Evolutionary conservation across 306 rosid genomes (phyloP), one percentile per base, ranked within the genome.

Genomic region (Prosopis cineraria): DNA sequence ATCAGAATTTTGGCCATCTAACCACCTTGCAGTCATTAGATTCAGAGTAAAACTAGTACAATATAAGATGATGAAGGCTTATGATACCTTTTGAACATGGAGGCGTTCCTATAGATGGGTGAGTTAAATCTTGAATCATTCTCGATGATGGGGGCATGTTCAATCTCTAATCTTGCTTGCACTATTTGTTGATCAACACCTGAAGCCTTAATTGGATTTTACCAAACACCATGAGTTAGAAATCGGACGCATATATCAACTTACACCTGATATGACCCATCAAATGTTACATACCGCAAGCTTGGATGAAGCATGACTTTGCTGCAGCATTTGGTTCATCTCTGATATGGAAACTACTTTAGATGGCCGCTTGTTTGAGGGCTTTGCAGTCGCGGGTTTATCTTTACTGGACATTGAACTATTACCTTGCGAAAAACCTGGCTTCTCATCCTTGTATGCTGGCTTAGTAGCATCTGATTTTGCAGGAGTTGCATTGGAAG

Each of bases 31-130:
- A 36, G 36, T 81, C 44, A 68, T 62, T 81, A 45, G 40, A 65
- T 59, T 43, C 56, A 76, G 22, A 79, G 62, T 24, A 37, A 62
- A 44, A 24, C 70, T 30, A 40, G 4, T 50, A 53, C 14, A 65
- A 62, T 52, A 68, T 30, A 78, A 74, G 33, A 33, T 76, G 34
- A 81, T 44, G 50, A n/a, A n/a, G 66, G 37, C 63, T 30, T 50
- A 44, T 65, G 34, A 66, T 83, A 89, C 99, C 96, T 88, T 88
- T 75, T 88, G 85, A 95, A 95, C 82, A 79, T 82, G 83, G 99
- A 93, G 75, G 88, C 72, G 53, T 95, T 91, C 76, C 93, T 79
- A 70, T 88, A 95, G 70, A 95, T 72, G 73, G 97, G 90, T 19
- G 87, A 80, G 75, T 91, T 85, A 52, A 95, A 93, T 67, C 85